phyloP scores from a whole-genome alignment of 306 rosid species.

The Castanopsis chinensis region DNA sequence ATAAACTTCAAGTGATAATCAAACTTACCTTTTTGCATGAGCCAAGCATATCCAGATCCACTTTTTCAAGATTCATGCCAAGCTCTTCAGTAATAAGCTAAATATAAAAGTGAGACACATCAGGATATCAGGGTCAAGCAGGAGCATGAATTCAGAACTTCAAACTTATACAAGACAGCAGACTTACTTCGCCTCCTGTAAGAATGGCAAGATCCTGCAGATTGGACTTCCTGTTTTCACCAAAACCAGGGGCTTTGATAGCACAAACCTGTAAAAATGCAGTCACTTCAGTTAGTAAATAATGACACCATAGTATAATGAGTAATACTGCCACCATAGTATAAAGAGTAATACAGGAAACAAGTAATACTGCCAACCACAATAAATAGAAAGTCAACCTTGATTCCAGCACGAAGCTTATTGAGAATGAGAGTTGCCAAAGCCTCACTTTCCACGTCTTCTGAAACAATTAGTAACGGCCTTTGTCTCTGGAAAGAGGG shows the following conservation, averaged over 20 bases:
- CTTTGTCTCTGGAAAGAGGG: slow-evolving; percentile 62
- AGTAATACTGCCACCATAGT: not conserved
- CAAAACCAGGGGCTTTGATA: slow-evolving; percentile 94
- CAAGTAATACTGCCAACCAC: not conserved
- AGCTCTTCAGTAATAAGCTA: slow-evolving; percentile 95
- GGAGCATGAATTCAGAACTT: not conserved
- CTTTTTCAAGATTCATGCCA: slow-evolving; percentile 89
- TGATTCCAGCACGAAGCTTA: slow-evolving; percentile 97
- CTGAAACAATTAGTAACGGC: slow-evolving; percentile 77
- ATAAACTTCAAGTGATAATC: not conserved
- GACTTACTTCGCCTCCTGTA: slow-evolving; percentile 82
- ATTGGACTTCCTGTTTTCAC: slow-evolving; percentile 77
- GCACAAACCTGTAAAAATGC: slow-evolving; percentile 70
- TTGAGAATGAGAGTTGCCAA: slow-evolving; percentile 82
- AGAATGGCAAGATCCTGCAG: slow-evolving; percentile 90
- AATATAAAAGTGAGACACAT: not conserved
- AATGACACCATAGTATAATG: not conserved
- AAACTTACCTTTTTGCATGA: slow-evolving; percentile 80
- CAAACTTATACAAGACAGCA: not conserved
- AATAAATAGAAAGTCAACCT: slow-evolving; percentile 43
- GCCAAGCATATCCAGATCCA: slow-evolving; percentile 74
- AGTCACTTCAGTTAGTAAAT: slow-evolving; percentile 11
- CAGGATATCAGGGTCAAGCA: not conserved
- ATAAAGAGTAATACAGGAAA: not conserved
- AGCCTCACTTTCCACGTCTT: slow-evolving; percentile 94